Evolutionary conservation across 441 rosid species (phyloP), one percentile per base, ranked within the genome.

Genomic region (Breynia disticha): DNA sequence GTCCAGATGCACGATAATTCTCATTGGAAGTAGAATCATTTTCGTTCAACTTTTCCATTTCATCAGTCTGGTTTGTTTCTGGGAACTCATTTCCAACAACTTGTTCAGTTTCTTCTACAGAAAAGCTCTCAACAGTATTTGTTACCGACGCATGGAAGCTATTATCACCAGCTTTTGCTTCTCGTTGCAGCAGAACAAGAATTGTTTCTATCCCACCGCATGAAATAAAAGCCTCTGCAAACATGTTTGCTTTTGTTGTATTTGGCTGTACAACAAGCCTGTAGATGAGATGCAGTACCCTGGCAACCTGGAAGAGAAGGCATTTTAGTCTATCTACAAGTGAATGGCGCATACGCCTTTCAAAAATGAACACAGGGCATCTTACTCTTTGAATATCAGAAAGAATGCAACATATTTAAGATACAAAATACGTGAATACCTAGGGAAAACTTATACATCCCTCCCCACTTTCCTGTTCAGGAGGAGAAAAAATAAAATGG

Each of bases 181-280:
- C 98, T 59, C 83, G 79, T 65, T 95, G 99, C 70, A 95, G 79
- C 66, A 95, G 72, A 63, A 95, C 97, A 70, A 95, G 97, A 71
- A 95, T 93, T 38, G 93, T 86, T 75, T 95, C 99, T 75, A 90
- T 74, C 59, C 99, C 99, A 67, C 95, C 99, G 50, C 87, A 77
- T 67, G 71, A 66, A 66, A 95, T 70, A 67, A 90, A 90, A 66
- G 82, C 88, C 72, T 81, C 95, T 0, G 95, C 81, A 82, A 90
- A 90, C 50, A 70, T 67, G 55, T 73, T 71, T 68, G 99, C 93
- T 81, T 84, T 81, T 55, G 87, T 49, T 55, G 87, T 75, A 75
- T 90, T 95, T 70, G 99, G 99, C 66, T 95, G 99, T 22, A 95
- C 86, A 43, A 95, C 83, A 70, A 95, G 71, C 74, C 95, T 82